Conservation (phyloP, 2,329 filamentous ascomycete genomes). For the Talaromyces sp. region DNA sequence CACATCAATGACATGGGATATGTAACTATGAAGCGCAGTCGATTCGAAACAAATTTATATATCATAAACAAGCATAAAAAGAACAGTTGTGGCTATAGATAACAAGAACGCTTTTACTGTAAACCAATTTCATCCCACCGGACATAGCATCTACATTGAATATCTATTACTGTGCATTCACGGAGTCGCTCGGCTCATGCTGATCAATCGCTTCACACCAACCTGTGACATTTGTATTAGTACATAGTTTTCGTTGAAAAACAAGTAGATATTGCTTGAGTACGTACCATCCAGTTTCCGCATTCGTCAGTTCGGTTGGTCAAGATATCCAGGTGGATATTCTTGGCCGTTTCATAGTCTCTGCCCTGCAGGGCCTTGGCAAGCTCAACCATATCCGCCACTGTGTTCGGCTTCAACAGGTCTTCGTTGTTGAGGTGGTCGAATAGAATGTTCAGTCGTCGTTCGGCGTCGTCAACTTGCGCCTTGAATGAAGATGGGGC, state of each 20-base stretch:
- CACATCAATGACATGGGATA: too few species aligned
- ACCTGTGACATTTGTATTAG: conserved; percentile 42
- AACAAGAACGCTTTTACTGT: conserved; percentile 1
- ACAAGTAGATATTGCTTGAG: background rate
- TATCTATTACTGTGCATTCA: conserved; percentile 23
- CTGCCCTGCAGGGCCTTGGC: conserved; percentile 61
- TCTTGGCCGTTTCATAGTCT: conserved; percentile 62
- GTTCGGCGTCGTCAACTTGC: conserved; percentile 91
- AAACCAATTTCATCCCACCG: background rate
- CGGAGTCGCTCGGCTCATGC: conserved; percentile 72
- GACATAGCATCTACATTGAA: background rate
- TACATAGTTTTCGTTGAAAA: background rate
- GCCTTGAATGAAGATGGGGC: conserved; percentile 80
- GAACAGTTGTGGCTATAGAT: background rate
- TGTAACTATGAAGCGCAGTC: background rate
- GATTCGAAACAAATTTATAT: background rate
- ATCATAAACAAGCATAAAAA: conserved; percentile 1
- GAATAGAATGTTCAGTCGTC: conserved; percentile 86
- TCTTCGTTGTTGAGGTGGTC: conserved; percentile 97
- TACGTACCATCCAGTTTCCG: conserved; percentile 78
- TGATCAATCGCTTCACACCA: conserved; percentile 69
- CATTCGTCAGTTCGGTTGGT: conserved; percentile 73
- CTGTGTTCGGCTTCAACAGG: conserved; percentile 69
- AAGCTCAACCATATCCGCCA: conserved; percentile 43
- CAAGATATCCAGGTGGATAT: conserved; percentile 68